Conservation (phyloP, 768 basidiomycete species). For the Russula ochroleuca region DNA sequence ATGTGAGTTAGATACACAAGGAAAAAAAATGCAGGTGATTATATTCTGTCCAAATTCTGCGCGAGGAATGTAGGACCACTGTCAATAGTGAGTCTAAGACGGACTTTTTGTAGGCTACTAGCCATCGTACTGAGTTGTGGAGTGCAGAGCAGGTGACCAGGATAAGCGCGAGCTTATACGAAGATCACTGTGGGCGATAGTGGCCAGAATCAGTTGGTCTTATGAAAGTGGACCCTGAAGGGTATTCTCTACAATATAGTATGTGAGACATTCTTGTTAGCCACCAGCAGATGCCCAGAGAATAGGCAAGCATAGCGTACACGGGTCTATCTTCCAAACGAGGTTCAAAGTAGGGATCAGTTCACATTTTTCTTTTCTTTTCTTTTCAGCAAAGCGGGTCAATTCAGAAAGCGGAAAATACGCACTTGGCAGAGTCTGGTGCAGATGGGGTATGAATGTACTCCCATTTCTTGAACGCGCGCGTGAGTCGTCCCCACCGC, state of each 20-base stretch:
- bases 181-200: neutral
- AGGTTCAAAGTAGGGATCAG: neutral
- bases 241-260: neutral
- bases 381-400: neutral
- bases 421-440: conserved; percentile 2
- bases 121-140: neutral
- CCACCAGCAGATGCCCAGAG: too few relatives aligned
- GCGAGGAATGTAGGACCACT: neutral
- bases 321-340: neutral
- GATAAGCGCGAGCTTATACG: neutral
- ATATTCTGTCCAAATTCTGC: too few relatives aligned
- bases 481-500: conserved; percentile 28
- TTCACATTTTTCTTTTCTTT: too few relatives aligned
- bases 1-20: too few relatives aligned
- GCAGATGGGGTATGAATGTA: conserved; percentile 7
- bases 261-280: neutral
- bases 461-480: conserved; percentile 18
- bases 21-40: too few relatives aligned
- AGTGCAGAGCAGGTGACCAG: neutral
- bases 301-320: neutral
- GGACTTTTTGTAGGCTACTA: too few relatives aligned
- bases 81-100: neutral
- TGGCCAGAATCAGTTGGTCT: too few relatives aligned
- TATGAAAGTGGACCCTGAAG: neutral
- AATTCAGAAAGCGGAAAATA: neutral